Conservation (phyloP, 2,329 filamentous ascomycete genomes). For the Magnaporthales sp. region DNA sequence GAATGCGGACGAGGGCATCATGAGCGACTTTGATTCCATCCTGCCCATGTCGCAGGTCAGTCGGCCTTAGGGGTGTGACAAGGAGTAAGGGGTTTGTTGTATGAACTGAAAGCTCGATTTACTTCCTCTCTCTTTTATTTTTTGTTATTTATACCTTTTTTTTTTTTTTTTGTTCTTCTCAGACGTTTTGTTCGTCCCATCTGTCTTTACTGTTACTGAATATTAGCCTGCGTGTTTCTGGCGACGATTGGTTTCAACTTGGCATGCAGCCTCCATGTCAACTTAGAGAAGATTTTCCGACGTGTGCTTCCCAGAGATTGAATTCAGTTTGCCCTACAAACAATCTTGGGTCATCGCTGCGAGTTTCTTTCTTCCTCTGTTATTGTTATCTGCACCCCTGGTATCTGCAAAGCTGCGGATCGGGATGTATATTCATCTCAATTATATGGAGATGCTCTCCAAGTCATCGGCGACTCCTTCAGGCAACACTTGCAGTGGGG, state of each 20-base stretch:
- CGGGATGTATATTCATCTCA: too few relatives aligned
- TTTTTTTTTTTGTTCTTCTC: neutral
- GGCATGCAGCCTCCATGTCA: neutral
- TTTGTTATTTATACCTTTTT: neutral
- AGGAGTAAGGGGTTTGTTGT: neutral
- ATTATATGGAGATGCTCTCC: too few relatives aligned
- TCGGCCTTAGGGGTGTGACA: neutral
- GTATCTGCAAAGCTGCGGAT: too few relatives aligned
- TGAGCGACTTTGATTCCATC: conserved; percentile 44
- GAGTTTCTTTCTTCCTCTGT: too few relatives aligned
- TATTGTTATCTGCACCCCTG: too few relatives aligned
- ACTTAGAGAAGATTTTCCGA: neutral
- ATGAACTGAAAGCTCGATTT: neutral
- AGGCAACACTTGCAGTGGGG: too few relatives aligned
- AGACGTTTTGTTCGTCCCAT: neutral
- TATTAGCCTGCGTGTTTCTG: neutral
- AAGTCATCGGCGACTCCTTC: too few relatives aligned
- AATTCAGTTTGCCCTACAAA: neutral
- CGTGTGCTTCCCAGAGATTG: neutral
- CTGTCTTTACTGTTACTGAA: neutral
- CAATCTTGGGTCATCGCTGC: neutral
- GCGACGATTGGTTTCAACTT: neutral
- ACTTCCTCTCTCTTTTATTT: neutral
- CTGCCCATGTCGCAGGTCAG: conserved; percentile 12
- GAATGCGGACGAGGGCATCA: conserved; percentile 49